Evolutionary conservation across 2,329 filamentous ascomycete species (phyloP).

Genomic region (Pseudogymnoascus sp.): DNA sequence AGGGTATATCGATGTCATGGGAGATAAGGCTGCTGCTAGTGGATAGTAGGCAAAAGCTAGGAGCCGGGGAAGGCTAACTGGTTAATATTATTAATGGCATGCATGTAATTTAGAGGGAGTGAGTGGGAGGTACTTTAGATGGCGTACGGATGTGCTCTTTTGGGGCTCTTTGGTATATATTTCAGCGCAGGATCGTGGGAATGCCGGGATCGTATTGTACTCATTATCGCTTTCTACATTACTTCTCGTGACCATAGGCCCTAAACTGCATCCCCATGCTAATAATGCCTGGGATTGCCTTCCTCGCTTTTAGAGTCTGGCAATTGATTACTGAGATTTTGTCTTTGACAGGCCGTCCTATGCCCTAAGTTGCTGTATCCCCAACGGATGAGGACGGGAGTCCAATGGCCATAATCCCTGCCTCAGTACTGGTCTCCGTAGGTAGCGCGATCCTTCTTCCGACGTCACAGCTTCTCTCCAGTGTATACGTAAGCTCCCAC

Average conservation of each 20-base stretch:
- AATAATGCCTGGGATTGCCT: background rate
- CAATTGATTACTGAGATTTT: background rate
- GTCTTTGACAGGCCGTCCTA: background rate
- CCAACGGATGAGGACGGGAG: background rate
- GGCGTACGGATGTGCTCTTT: slow-evolving; percentile 2
- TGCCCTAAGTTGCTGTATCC: background rate
- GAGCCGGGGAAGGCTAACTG: background rate
- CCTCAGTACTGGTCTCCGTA: background rate
- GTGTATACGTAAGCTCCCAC: background rate
- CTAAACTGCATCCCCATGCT: background rate
- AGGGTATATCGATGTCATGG: slow-evolving; percentile 95
- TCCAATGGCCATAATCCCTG: background rate
- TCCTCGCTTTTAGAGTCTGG: background rate
- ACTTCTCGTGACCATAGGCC: background rate
- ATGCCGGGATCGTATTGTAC: background rate
- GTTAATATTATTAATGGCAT: slow-evolving; percentile 5
- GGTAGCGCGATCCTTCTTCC: background rate
- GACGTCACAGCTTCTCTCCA: background rate
- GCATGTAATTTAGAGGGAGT: background rate
- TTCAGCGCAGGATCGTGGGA: slow-evolving; percentile 1
- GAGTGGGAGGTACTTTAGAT: slow-evolving; percentile 2
- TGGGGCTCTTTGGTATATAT: background rate
- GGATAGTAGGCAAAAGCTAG: background rate
- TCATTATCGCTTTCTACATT: background rate
- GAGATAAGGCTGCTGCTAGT: slow-evolving; percentile 12